Evolutionary conservation across 495 filamentous ascomycete genomes (phyloP).

Genomic region (Hypoxylon intermedium): DNA sequence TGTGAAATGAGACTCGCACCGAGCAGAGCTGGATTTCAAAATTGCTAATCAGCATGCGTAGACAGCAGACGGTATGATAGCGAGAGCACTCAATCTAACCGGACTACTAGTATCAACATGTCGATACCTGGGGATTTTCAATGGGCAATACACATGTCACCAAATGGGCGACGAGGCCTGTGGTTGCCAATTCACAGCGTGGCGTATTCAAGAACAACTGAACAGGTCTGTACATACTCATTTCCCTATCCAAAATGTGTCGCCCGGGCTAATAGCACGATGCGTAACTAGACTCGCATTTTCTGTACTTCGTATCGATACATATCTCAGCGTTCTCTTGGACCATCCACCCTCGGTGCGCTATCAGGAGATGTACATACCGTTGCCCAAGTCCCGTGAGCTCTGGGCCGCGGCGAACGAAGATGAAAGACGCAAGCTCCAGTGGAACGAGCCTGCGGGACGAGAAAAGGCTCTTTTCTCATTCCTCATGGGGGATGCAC

Average conservation of each 20-base stretch:
- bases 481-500: constrained; percentile 41
- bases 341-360: constrained; percentile 43
- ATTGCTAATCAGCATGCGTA: constrained; percentile 6
- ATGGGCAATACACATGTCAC: constrained; percentile 35
- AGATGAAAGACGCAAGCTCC: constrained; percentile 42
- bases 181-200: constrained; percentile 28
- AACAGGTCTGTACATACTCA: constrained; percentile 34
- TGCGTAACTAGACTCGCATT: constrained; percentile 38
- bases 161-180: constrained; percentile 24
- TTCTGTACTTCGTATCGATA: constrained; percentile 41
- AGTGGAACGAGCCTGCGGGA: constrained; percentile 45
- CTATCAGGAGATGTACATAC: constrained; percentile 45
- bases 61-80: constrained; percentile 41
- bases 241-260: not conserved
- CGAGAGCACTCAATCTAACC: constrained; percentile 38
- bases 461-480: constrained; percentile 45
- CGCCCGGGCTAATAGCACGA: not conserved
- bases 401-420: constrained; percentile 42
- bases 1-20: not conserved
- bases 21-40: not conserved
- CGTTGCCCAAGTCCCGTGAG: constrained; percentile 37
- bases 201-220: constrained; percentile 45
- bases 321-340: constrained; percentile 43
- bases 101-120: constrained; percentile 39
- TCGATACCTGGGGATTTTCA: constrained; percentile 44